Percentiles rank a stretch among this genome's conserved stretches.
phyloP scores from a whole-genome alignment of 257 asterid species.

The Coffea canephora region DNA sequence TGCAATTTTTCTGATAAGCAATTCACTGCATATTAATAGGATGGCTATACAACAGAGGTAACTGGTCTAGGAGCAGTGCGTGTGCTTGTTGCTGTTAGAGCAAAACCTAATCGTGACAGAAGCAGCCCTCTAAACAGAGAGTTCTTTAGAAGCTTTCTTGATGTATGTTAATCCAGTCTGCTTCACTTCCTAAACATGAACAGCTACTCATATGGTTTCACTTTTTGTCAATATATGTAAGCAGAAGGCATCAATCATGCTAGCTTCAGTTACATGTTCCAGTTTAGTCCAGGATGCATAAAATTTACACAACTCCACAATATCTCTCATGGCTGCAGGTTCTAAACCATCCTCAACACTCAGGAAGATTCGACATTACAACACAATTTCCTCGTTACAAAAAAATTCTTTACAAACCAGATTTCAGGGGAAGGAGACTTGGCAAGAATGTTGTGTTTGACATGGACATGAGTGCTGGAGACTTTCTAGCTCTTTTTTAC shows the following conservation, averaged over 20 bases:
- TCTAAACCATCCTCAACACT: conserved; percentile 46
- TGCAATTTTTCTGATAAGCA: conserved; percentile 1
- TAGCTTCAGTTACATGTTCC: not conserved
- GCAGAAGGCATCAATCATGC: not conserved
- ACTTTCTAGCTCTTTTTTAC: conserved; percentile 76
- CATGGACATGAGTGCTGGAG: conserved; percentile 97
- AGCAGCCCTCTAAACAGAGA: conserved; percentile 48
- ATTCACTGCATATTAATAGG: conserved; percentile 35
- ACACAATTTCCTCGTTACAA: conserved; percentile 54
- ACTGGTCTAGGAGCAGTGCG: conserved; percentile 48
- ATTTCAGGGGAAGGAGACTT: conserved; percentile 38
- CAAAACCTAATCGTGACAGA: conserved; percentile 55
- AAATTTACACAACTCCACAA: not conserved
- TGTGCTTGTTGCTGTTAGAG: conserved; percentile 76
- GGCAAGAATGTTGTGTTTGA: conserved; percentile 76
- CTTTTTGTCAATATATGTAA: not conserved
- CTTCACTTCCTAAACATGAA: not conserved
- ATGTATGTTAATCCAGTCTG: conserved; percentile 42
- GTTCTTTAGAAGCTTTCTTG: conserved; percentile 56
- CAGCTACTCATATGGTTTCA: no score
- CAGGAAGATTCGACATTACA: conserved; percentile 66
- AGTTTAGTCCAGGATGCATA: not conserved
- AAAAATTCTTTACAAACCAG: conserved; percentile 54
- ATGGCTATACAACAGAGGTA: conserved; percentile 63
- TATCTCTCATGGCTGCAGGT: conserved; percentile 42